Base-by-base conservation (phyloP, 306 rosid genomes). In the Lupinus albus region DNA sequence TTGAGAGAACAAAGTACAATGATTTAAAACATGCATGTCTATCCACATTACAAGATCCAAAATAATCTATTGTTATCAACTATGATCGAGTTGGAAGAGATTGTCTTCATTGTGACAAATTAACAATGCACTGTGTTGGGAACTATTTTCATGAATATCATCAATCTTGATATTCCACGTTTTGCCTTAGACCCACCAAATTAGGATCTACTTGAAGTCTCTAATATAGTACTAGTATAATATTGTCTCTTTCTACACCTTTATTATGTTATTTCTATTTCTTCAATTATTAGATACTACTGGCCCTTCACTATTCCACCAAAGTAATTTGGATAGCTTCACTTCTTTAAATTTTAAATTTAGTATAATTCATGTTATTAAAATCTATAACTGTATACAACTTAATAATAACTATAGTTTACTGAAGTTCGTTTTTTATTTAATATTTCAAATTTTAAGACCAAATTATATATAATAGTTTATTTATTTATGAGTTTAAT, bases 21-120 rank as follows among this genome's bases (percentile, higher is more conserved):
- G 79, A 80, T 78, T 81, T 56, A 51, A 54, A 47, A 77, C 70
- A 50, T 32, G 85, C 70, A 50, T 32, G 85, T 68, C 80, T 72
- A 71, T 35, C 42, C 36, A 52, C 81, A 80, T 72, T 67, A 58
- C 45, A 16, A 80, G 32, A 65, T 8, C 68, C 65, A n/a, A 55
- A 56, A 56, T 64, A 64, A 48, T 64, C 36, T 64, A 76, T 55
- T 77, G 33, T 72, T 9, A 39, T 32, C 17, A 58, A 39, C 30
- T 44, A 60, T 57, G 50, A 54, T 73, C 53, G 64, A 42, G 49
- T 38, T 44, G 45, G 62, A 44, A 55, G 57, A 49, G 44, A 5
- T 58, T 32, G 49, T 15, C 64, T 71, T 57, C 39, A 63, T 59
- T 10, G 30, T 8, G 1, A 50, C 39, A 18, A 42, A 30, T 12